Percentiles rank a stretch among this genome's conserved stretches.
phyloP scores from a whole-genome alignment of 2,329 filamentous ascomycete genomes.

The Penicillium sp. region DNA sequence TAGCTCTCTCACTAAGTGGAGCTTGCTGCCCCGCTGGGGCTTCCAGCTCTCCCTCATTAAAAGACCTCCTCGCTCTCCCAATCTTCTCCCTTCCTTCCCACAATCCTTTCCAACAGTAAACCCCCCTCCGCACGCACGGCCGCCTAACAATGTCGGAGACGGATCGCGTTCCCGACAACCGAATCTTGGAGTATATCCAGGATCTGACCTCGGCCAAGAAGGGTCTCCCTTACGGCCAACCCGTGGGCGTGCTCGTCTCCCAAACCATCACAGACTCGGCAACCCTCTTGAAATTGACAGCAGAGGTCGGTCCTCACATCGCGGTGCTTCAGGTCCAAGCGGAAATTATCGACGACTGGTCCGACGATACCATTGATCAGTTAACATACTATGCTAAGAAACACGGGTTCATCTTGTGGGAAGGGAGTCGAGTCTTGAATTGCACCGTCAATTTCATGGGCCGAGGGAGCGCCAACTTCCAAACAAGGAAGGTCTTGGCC shows the following conservation, averaged over 20 bases:
- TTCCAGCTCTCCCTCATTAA: constrained; percentile 18
- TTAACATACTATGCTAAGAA: constrained; percentile 44
- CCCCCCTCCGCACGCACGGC: neutral
- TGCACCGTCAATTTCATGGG: constrained; percentile 42
- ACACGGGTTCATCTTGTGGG: constrained; percentile 50
- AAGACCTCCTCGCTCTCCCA: constrained; percentile 11
- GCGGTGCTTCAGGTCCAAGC: constrained; percentile 67
- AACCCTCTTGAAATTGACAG: constrained; percentile 61
- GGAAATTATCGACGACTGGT: constrained; percentile 67
- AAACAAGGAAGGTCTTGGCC: constrained; percentile 40
- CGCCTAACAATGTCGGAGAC: constrained; percentile 29
- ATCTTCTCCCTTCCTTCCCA: constrained; percentile 12
- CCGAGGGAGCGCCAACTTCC: constrained; percentile 35
- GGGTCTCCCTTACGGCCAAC: constrained; percentile 46
- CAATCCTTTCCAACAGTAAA: constrained; percentile 5
- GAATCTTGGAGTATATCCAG: constrained; percentile 47
- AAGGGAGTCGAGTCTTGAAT: constrained; percentile 49
- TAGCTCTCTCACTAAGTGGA: constrained; percentile 24
- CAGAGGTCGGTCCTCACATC: constrained; percentile 65
- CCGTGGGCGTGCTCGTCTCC: constrained; percentile 57
- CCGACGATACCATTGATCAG: constrained; percentile 58
- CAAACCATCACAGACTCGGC: constrained; percentile 64
- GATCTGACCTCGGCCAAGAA: constrained; percentile 42
- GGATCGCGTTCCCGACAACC: constrained; percentile 37
- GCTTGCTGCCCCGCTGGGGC: constrained; percentile 26